These are phyloP conservation scores for Microcyclospora tardicrescens DNA, from an alignment of 2,329 filamentous ascomycete genomes.

Conservation along the genomic window DNA sequence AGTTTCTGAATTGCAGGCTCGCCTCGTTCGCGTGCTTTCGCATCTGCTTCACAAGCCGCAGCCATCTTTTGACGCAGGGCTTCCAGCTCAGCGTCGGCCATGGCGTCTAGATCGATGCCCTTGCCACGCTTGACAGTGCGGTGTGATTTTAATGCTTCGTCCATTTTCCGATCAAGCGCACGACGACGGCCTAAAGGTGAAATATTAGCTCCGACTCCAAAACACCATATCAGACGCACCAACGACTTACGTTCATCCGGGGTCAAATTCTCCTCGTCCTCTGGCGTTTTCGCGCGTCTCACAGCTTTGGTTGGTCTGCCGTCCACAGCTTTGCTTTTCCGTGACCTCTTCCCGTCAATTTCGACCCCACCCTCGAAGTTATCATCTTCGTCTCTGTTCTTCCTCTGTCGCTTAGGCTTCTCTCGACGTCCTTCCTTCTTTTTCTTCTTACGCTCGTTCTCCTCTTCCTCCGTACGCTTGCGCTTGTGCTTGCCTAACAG, in stretches of 20 bases:
- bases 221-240: neutral
- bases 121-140: slow-evolving; percentile 67
- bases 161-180: slow-evolving; percentile 75
- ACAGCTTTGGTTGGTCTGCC: slow-evolving; percentile 34
- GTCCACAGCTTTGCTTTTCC: slow-evolving; percentile 34
- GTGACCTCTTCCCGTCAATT: slow-evolving; percentile 40
- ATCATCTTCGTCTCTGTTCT: slow-evolving; percentile 45
- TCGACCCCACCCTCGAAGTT: slow-evolving; percentile 40
- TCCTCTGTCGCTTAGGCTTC: slow-evolving; percentile 32
- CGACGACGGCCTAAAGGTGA: slow-evolving; percentile 48
- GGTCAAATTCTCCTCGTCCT: slow-evolving; percentile 60
- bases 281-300: slow-evolving; percentile 38
- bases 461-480: slow-evolving; percentile 49
- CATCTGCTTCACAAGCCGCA: slow-evolving; percentile 74
- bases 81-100: slow-evolving; percentile 81
- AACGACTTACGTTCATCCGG: slow-evolving; percentile 61
- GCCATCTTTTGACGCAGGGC: slow-evolving; percentile 84
- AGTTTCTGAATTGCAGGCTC: slow-evolving; percentile 85
- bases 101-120: slow-evolving; percentile 82
- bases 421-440: slow-evolving; percentile 38
- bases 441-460: slow-evolving; percentile 56
- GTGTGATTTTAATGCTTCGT: slow-evolving; percentile 74
- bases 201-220: slow-evolving; percentile 7
- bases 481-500: slow-evolving; percentile 51
- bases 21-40: slow-evolving; percentile 62